Evolutionary conservation across 345 rosid species (phyloP), one percentile per base, ranked within the genome.

Genomic region (Bruguiera gymnorhiza): DNA sequence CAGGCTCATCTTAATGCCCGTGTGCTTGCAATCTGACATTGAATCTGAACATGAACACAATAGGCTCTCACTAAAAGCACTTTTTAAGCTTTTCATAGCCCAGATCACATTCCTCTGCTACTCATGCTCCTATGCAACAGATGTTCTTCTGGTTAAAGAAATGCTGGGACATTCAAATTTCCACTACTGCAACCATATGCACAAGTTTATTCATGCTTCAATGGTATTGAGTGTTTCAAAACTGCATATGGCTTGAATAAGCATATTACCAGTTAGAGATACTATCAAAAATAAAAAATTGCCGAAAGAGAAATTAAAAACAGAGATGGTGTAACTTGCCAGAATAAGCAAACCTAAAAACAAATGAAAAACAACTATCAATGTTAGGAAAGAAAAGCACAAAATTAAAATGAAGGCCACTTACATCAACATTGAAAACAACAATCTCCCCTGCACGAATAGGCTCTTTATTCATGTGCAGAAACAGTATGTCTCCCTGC

Each of bases 401-500:
- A 56, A 56, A 55, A 23, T 27, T 7, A 11, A 32, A 26, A 32
- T 4, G 0, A 29, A n/a, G 8, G 37, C 20, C 34, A 75, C 96
- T 88, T 71, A 92, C 97, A 78, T 95, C 97, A 52, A 95, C 76
- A 78, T 86, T 92, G 46, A 95, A 95, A 76, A 95, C 99, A 76
- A 92, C 98, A 76, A 92, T 95, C 84, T 95, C 97, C 70, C 99
- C 99, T 23, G 96, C 83, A 57, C 98, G 91, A 79, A 95, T 92
- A 69, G 97, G 97, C 58, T 89, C 99, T 53, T 92, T 83, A 54
- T 91, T 89, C 97, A 95, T 95, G 72, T 81, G 92, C 76, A 92
- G 75, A 86, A 95, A 92, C 86, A 95, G 71, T 75, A 95, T 95
- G 75, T 95, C 99, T 19, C 99, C 99, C 99, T 95, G 82, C 65